Percentiles rank a stretch among this genome's conserved stretches.
Conservation (phyloP, 345 rosid species). For the Eucalyptus viminalis region DNA sequence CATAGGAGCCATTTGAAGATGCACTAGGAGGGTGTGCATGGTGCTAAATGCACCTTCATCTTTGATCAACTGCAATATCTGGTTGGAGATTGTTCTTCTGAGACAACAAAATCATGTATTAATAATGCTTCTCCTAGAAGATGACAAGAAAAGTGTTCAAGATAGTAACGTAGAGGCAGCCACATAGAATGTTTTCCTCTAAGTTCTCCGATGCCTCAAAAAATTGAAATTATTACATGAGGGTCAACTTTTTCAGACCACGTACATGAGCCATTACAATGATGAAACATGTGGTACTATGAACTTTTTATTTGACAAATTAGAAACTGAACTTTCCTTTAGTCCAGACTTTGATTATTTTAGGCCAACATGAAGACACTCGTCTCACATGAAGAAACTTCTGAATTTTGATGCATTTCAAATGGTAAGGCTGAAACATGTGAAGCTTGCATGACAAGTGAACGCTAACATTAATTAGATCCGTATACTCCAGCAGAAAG, state of each 20-base stretch:
- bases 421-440: neutral
- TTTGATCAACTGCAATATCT: constrained; percentile 36
- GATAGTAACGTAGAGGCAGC: neutral
- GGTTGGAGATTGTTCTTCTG: constrained; percentile 45
- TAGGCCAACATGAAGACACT: neutral
- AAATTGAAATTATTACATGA: neutral
- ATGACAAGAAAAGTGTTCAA: neutral
- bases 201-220: neutral
- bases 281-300: neutral
- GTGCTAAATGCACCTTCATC: constrained; percentile 58
- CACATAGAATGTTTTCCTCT: neutral
- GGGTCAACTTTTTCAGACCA: neutral
- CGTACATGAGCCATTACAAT: neutral
- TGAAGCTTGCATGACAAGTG: neutral
- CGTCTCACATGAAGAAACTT: neutral
- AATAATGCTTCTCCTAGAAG: neutral
- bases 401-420: neutral
- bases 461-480: neutral
- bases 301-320: neutral
- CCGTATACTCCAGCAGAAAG: neutral
- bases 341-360: neutral
- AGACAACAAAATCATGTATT: neutral
- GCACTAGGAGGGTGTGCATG: constrained; percentile 58
- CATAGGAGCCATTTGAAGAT: constrained; percentile 69
- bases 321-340: neutral